Conservation (phyloP, 805 yeast species). For the Suhomyces kilbournensis region DNA sequence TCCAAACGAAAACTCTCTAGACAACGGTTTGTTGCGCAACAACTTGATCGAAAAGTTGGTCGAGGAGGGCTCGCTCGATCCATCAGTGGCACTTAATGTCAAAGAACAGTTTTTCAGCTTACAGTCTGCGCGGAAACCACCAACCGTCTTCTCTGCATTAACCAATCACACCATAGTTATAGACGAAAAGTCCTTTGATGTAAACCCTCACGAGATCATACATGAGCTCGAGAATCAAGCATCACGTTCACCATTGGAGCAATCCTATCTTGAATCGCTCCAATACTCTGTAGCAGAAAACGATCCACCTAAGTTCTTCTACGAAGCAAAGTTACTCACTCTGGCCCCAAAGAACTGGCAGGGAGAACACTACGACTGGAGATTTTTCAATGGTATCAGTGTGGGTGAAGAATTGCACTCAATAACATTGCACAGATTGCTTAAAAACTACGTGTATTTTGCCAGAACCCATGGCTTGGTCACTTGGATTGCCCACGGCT, state of each 20-base stretch:
- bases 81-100: neutral
- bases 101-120: neutral
- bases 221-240: slow-evolving; percentile 9
- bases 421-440: slow-evolving; percentile 15
- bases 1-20: slow-evolving; percentile 12
- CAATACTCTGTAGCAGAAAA: slow-evolving; percentile 11
- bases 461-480: slow-evolving; percentile 16
- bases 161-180: slow-evolving; percentile 11
- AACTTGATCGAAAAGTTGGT: slow-evolving; percentile 15
- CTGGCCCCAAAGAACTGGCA: slow-evolving; percentile 8
- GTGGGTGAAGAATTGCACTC: slow-evolving; percentile 15
- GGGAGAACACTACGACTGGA: slow-evolving; percentile 28
- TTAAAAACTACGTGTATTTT: slow-evolving; percentile 18
- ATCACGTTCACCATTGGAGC: slow-evolving; percentile 9
- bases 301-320: slow-evolving; percentile 21
- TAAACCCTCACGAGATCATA: slow-evolving; percentile 17
- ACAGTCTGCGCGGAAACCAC: neutral
- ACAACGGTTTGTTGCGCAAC: slow-evolving; percentile 21
- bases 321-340: slow-evolving; percentile 17
- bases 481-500: slow-evolving; percentile 25
- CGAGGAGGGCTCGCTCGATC: neutral
- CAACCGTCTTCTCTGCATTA: neutral
- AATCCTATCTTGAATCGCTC: slow-evolving; percentile 17
- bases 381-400: slow-evolving; percentile 21
- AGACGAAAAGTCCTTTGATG: slow-evolving; percentile 21